A percentile compares a stretch with the other conserved stretches of the same genome.
Evolutionary conservation across 2,329 filamentous ascomycete species (phyloP).

Genomic region (Lasiodiplodia theobromae): DNA sequence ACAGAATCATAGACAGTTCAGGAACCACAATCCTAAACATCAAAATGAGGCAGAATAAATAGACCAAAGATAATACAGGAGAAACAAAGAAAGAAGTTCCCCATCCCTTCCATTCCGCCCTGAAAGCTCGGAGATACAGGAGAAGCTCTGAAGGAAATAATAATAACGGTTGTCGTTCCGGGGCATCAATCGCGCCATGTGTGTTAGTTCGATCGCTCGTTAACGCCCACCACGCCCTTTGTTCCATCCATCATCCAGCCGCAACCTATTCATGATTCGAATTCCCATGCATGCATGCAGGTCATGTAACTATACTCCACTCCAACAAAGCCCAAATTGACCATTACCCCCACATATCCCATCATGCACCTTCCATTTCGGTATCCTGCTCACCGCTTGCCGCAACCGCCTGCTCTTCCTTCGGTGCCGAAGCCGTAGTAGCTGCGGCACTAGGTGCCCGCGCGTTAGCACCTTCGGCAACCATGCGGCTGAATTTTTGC

Average conservation of each 20-base stretch:
- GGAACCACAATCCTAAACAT: background rate
- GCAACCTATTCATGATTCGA: background rate
- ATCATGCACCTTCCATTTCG: slow-evolving; percentile 18
- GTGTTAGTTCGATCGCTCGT: slow-evolving; percentile 1
- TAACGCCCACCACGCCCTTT: slow-evolving; percentile 10
- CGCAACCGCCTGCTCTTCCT: background rate
- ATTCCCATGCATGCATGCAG: slow-evolving; percentile 13
- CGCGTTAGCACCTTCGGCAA: slow-evolving; percentile 10
- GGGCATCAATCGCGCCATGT: slow-evolving; percentile 6
- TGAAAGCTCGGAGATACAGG: background rate
- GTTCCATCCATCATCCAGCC: background rate
- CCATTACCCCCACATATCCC: background rate
- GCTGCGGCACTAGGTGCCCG: background rate
- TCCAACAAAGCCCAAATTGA: background rate
- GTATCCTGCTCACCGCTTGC: slow-evolving; percentile 5
- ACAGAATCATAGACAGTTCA: background rate
- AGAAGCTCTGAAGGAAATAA: background rate
- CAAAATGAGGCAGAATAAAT: background rate
- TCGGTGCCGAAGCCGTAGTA: background rate
- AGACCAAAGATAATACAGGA: background rate
- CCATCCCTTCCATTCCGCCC: background rate
- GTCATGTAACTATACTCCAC: slow-evolving; percentile 11
- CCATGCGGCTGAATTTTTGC: slow-evolving; percentile 35
- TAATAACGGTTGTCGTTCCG: background rate
- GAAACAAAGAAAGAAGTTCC: background rate